Percentiles rank a stretch among this genome's conserved stretches.
Evolutionary conservation across 306 rosid genomes (phyloP).

Genomic region (Dalbergia cultrata): DNA sequence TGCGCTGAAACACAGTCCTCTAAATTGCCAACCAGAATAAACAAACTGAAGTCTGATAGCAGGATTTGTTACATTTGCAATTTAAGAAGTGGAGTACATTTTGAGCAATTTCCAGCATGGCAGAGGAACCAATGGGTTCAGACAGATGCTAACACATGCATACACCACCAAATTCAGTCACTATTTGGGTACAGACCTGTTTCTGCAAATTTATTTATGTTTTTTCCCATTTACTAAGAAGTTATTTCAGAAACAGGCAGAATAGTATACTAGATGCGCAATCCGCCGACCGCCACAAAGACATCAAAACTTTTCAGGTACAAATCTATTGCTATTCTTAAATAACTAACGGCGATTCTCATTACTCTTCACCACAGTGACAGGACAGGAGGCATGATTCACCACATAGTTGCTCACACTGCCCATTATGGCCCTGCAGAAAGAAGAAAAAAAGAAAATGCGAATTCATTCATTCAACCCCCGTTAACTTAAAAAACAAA

Average conservation of each 20-base stretch:
- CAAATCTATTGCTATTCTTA: constrained; percentile 12
- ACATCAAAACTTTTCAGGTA: background rate
- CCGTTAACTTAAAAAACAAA: background rate
- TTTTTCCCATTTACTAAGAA: no score
- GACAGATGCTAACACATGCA: background rate
- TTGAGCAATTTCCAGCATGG: background rate
- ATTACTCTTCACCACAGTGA: constrained; percentile 74
- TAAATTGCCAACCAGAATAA: no score
- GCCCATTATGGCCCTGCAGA: constrained; percentile 76
- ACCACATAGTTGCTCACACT: constrained; percentile 90
- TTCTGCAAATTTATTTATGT: no score
- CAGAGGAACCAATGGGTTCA: background rate
- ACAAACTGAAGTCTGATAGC: no score
- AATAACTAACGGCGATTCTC: background rate
- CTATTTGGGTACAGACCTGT: no score
- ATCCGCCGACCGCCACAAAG: background rate
- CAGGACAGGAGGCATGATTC: constrained; percentile 74
- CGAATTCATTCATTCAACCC: background rate
- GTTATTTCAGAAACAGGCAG: background rate
- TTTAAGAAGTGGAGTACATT: no score
- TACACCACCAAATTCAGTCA: background rate
- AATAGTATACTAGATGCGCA: background rate
- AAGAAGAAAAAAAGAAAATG: background rate
- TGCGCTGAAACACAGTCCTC: no score
- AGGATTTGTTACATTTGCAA: no score